Evolutionary conservation across 208 protist species (phyloP).

Genomic region (Leishmania arabica): DNA sequence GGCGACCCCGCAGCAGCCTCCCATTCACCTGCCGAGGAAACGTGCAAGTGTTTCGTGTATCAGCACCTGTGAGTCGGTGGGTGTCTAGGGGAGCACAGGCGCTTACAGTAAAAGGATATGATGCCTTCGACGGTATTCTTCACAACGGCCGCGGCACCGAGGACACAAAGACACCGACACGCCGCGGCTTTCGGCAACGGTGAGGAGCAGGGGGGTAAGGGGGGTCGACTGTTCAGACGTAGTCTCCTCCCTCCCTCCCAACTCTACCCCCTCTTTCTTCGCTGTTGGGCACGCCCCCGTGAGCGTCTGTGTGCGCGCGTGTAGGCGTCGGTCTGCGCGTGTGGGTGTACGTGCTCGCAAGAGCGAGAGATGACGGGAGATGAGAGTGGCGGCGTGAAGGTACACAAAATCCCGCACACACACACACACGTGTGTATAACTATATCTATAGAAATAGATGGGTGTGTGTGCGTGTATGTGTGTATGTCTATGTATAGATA

Average conservation of each 20-base stretch:
- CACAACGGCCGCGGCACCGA: background rate
- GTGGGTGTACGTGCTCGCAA: background rate
- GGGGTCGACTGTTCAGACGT: too few relatives aligned
- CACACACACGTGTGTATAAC: background rate
- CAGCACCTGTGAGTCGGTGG: background rate
- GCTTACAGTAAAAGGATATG: too few relatives aligned
- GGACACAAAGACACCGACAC: background rate
- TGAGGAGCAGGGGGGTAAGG: background rate
- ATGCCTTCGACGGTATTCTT: too few relatives aligned
- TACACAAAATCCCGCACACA: background rate
- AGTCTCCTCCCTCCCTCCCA: too few relatives aligned
- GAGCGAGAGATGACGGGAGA: background rate
- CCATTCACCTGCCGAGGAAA: background rate
- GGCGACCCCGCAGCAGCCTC: conserved; percentile 19
- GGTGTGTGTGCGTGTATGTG: background rate
- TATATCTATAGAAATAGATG: too few relatives aligned
- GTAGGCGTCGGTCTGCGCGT: background rate
- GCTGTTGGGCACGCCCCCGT: background rate
- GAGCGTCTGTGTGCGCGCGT: background rate
- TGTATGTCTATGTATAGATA: too few relatives aligned
- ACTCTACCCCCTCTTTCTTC: background rate
- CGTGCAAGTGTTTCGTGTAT: background rate
- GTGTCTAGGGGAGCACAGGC: background rate
- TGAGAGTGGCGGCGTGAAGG: background rate
- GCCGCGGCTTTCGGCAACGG: background rate